Conservation (phyloP, 441 rosid species). For the Mallotus japonicus region DNA sequence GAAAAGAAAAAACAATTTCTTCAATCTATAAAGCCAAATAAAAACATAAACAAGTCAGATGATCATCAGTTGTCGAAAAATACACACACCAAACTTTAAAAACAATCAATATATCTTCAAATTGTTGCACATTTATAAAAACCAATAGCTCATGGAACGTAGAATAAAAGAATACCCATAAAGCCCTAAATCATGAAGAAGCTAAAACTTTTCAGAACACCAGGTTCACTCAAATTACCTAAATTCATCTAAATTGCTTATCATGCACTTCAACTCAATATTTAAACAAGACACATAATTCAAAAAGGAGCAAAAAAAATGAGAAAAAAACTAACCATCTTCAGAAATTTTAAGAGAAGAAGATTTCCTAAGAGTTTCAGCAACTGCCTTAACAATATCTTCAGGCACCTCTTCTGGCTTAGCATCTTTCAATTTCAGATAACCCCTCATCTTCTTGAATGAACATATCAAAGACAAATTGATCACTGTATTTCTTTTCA, state of each 20-base stretch:
- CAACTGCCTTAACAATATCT: slow-evolving; percentile 71
- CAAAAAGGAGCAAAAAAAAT: not conserved
- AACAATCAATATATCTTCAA: not conserved
- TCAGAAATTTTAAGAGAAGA: slow-evolving; percentile 70
- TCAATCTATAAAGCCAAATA: not conserved
- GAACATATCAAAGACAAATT: slow-evolving; percentile 85
- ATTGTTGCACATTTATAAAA: not conserved
- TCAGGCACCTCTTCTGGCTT: slow-evolving; percentile 76
- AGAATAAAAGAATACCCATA: too few relatives aligned
- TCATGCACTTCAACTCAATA: not conserved
- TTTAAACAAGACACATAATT: not conserved
- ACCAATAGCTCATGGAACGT: too few relatives aligned
- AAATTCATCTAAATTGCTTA: not conserved
- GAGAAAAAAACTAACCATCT: slow-evolving; percentile 52
- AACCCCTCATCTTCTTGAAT: slow-evolving; percentile 77
- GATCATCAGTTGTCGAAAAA: not conserved
- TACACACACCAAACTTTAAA: not conserved
- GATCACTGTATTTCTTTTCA: slow-evolving; percentile 51
- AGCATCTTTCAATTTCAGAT: slow-evolving; percentile 58
- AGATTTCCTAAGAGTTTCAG: slow-evolving; percentile 70
- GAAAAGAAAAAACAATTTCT: too few relatives aligned
- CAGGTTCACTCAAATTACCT: too few relatives aligned
- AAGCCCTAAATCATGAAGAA: too few relatives aligned
- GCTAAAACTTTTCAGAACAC: too few relatives aligned
- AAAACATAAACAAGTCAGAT: not conserved